phyloP scores from a whole-genome alignment of 2,329 filamentous ascomycete species.

The Fusarium nematophilum region DNA sequence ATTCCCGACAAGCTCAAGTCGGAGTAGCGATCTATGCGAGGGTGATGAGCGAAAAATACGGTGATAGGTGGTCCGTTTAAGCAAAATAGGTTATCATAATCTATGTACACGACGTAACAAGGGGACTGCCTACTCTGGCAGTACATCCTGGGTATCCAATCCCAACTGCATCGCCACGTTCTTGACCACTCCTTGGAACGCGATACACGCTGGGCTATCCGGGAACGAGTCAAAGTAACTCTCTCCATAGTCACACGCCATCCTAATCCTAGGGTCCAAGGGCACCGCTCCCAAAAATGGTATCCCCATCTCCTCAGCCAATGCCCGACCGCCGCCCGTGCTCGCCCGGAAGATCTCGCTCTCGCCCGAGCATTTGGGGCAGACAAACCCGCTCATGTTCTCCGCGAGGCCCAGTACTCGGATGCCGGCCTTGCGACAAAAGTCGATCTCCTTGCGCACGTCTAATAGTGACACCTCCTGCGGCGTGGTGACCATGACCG shows the following conservation, averaged over 20 bases:
- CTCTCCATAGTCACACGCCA: constrained; percentile 97
- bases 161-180: constrained; percentile 75
- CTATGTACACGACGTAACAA: constrained; percentile 26
- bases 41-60: constrained; percentile 43
- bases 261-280: constrained; percentile 91
- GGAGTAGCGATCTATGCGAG: constrained; percentile 9
- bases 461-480: constrained; percentile 94
- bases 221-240: constrained; percentile 96
- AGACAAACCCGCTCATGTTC: constrained; percentile 98
- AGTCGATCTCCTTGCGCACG: constrained; percentile 97
- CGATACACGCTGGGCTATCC: constrained; percentile 88
- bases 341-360: constrained; percentile 91
- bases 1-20: constrained; percentile 73
- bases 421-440: constrained; percentile 95
- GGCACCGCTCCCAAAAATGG: constrained; percentile 92
- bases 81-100: constrained; percentile 28
- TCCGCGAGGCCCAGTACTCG: constrained; percentile 89
- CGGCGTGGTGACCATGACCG: constrained; percentile 92
- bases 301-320: constrained; percentile 88
- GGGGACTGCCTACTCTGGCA: constrained; percentile 50
- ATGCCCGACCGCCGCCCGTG: constrained; percentile 83
- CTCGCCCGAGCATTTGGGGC: constrained; percentile 86
- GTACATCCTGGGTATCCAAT: constrained; percentile 65
- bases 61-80: background rate
- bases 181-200: constrained; percentile 83